Percentiles rank a stretch among this genome's conserved stretches.
phyloP scores from a whole-genome alignment of 1,139 yeast genomes.

The Suhomyces ambrosiae region DNA sequence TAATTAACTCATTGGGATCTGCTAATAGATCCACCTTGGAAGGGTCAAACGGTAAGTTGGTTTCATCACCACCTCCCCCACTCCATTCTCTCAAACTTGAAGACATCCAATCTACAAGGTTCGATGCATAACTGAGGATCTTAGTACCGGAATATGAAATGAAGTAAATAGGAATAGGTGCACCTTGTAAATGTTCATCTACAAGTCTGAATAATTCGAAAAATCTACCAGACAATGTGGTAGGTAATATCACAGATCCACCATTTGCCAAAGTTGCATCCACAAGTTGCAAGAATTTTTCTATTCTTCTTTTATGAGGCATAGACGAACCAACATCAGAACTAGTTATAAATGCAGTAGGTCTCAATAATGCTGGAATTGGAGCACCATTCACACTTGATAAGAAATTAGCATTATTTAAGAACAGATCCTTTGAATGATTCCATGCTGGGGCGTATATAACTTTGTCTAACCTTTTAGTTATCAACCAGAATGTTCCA shows the following conservation, averaged over 20 bases:
- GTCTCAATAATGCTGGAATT: constrained; percentile 66
- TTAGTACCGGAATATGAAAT: constrained; percentile 80
- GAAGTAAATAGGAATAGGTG: constrained; percentile 70
- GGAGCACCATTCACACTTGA: constrained; percentile 51
- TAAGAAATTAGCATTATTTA: constrained; percentile 77
- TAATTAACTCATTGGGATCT: constrained; percentile 59
- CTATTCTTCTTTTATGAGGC: constrained; percentile 66
- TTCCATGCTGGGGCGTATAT: constrained; percentile 95
- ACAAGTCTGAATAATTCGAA: constrained; percentile 75
- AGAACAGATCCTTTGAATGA: constrained; percentile 84
- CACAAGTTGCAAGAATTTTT: constrained; percentile 64
- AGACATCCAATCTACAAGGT: constrained; percentile 96
- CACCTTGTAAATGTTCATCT: constrained; percentile 58
- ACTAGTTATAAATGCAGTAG: constrained; percentile 82
- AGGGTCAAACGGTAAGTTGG: constrained; percentile 72
- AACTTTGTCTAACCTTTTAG: constrained; percentile 73
- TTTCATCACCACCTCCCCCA: constrained; percentile 44
- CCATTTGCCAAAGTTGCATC: constrained; percentile 65
- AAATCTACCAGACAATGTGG: constrained; percentile 80
- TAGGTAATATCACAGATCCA: constrained; percentile 83
- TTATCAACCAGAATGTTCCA: constrained; percentile 83
- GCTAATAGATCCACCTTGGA: constrained; percentile 58
- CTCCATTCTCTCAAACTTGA: constrained; percentile 74
- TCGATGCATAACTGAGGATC: constrained; percentile 77
- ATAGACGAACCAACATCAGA: constrained; percentile 68